A percentile compares a stretch with the other conserved stretches of the same genome.
phyloP scores from a whole-genome alignment of 1,284 basidiomycete species.

The Stereum hirsutum region DNA sequence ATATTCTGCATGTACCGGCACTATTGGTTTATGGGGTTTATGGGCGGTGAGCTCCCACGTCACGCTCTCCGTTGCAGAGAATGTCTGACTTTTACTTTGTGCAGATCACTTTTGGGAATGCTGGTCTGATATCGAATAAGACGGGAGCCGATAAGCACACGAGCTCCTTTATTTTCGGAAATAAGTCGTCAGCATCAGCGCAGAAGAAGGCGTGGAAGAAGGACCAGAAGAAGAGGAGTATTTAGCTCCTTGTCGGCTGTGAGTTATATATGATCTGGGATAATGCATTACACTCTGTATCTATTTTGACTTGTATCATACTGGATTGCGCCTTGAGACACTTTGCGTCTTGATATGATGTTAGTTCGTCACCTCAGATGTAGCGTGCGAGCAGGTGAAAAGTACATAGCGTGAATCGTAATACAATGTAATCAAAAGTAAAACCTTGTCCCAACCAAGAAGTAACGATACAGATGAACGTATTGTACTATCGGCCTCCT shows the following conservation, averaged over 20 bases:
- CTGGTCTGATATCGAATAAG: constrained; percentile 49
- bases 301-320: no score
- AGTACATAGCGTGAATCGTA: no score
- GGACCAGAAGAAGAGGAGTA: constrained; percentile 14
- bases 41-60: constrained; percentile 46
- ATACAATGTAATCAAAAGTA: no score
- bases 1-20: constrained; percentile 37
- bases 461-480: not conserved
- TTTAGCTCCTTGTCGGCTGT: not conserved
- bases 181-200: constrained; percentile 59
- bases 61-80: not conserved
- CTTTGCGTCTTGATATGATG: no score
- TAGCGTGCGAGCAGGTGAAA: no score
- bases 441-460: no score
- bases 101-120: constrained; percentile 55
- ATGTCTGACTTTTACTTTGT: not conserved
- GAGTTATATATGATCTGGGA: no score
- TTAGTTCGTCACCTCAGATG: no score
- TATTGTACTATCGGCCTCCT: constrained; percentile 22
- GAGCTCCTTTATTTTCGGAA: constrained; percentile 69
- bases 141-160: constrained; percentile 78
- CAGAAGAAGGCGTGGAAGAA: constrained; percentile 62
- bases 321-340: no score
- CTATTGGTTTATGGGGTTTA: constrained; percentile 56
- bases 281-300: no score